Evolutionary conservation across 2,329 filamentous ascomycete genomes (phyloP), one percentile per base, ranked within the genome.

Genomic region (Fusarium foetens): DNA sequence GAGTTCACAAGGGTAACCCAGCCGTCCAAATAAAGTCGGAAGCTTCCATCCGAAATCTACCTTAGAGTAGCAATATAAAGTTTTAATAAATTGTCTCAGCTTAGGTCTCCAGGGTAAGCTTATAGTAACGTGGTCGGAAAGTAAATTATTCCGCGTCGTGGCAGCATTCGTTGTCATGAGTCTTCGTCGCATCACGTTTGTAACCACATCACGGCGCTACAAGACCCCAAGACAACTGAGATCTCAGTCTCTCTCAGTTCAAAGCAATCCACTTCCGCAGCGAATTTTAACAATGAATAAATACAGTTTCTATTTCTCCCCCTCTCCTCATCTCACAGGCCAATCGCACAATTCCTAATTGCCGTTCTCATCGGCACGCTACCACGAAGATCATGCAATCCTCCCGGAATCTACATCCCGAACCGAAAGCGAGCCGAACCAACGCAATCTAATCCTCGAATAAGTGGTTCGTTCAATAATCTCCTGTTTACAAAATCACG

Each of bases 401-500:
- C 21, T 39, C 12, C 48, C 33, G 38, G 63, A 39, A 39, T 35
- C 43, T 39, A 29, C 23, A 38, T n/a, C 23, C 61, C 61, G 63
- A 52, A 53, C 64, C 64, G 64, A 67, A 66, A 31, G 33, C 49
- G 25, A 51, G 25, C 49, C 64, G 64, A 67, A 36, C 53, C 63
- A 57, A 25, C n/a, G 14, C 39, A 23, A 16, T 35, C 39, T 36
- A 21, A 46, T 27, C 19, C 29, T 52, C n/a, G 17, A 66, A 42
- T 11, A 42, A 52, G 31, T 67, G 45, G 53, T 42, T 36, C 35
- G 29, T 61, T 45, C 36, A 10, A 66, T 59, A 43, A 29, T 67
- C 25, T 38, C 29, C 36, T 35, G 63, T 53, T 65, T 67, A 67
- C 63, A 67, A 51, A 67, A 67, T 67, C 53, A 36, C 63, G 13